These are phyloP conservation scores for Auricularia cornea DNA, from an alignment of 768 basidiomycete genomes.

Conservation along the genomic window DNA sequence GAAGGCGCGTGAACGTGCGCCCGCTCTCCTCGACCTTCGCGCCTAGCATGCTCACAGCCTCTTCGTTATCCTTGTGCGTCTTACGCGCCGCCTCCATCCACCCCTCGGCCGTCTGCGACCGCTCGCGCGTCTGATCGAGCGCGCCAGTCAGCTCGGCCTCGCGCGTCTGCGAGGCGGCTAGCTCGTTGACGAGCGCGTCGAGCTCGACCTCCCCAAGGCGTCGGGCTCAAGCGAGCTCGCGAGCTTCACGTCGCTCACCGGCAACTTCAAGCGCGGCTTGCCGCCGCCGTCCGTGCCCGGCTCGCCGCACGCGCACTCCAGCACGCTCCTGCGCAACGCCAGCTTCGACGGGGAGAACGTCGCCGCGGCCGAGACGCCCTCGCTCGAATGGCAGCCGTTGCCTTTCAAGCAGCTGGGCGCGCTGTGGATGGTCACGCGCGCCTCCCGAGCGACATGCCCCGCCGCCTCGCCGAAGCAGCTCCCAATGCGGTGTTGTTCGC, in stretches of 20 bases:
- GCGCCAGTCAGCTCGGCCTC: slow-evolving; percentile 31
- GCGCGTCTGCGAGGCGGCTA: slow-evolving; percentile 41
- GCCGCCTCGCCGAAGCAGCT: too few relatives aligned
- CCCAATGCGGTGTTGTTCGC: too few relatives aligned
- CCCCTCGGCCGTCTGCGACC: slow-evolving; percentile 11
- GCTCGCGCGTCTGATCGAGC: slow-evolving; percentile 39
- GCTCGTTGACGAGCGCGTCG: slow-evolving; percentile 40
- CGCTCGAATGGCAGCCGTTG: too few relatives aligned
- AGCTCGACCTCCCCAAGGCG: slow-evolving; percentile 44
- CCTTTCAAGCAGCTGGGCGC: too few relatives aligned
- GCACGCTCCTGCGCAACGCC: slow-evolving; percentile 24
- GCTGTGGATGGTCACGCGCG: too few relatives aligned
- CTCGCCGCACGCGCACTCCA: not conserved
- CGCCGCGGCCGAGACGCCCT: slow-evolving; percentile 3
- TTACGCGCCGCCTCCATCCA: slow-evolving; percentile 17
- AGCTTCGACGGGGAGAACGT: slow-evolving; percentile 44
- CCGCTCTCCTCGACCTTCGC: slow-evolving; percentile 85
- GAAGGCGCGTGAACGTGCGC: slow-evolving; percentile 40
- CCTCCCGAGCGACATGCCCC: too few relatives aligned
- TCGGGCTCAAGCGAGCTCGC: slow-evolving; percentile 52
- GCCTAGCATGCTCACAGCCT: slow-evolving; percentile 64
- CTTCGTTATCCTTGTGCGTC: slow-evolving; percentile 56
- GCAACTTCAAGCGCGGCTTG: slow-evolving; percentile 25
- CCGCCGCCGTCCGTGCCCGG: not conserved
- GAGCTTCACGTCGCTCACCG: slow-evolving; percentile 67